Evolutionary conservation across 345 rosid species (phyloP).

Genomic region (Angophora floribunda): DNA sequence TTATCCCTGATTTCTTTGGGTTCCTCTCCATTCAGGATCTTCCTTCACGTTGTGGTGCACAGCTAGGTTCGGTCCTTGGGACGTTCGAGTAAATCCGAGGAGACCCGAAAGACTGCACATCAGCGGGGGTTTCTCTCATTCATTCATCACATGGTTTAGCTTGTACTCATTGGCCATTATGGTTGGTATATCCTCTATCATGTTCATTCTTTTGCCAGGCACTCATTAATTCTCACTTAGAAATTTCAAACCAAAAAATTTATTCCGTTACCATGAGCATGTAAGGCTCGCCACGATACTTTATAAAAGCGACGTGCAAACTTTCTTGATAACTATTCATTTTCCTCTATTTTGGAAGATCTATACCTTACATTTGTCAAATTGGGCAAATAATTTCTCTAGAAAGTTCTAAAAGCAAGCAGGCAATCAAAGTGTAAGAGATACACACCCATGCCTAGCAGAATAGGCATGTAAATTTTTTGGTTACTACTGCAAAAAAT

Average conservation of each 20-base stretch:
- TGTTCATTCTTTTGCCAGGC: background rate
- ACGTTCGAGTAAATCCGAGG: background rate
- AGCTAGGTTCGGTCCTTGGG: background rate
- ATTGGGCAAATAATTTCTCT: background rate
- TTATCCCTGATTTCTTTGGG: background rate
- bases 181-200: background rate
- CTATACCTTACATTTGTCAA: background rate
- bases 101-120: background rate
- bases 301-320: background rate
- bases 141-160: background rate
- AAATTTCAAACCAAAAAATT: background rate
- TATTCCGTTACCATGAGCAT: background rate
- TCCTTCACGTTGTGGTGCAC: too few relatives aligned
- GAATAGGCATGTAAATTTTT: too few relatives aligned
- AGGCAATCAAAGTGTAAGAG: too few relatives aligned
- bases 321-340: background rate
- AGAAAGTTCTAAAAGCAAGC: background rate
- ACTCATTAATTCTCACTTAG: background rate
- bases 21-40: background rate
- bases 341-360: background rate
- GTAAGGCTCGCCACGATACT: background rate
- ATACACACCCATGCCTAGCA: background rate
- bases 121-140: background rate
- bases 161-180: background rate
- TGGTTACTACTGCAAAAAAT: too few relatives aligned